Evolutionary conservation across 2,329 filamentous ascomycete species (phyloP), one percentile per base, ranked within the genome.

Genomic region (Paecilomyces fulvus): DNA sequence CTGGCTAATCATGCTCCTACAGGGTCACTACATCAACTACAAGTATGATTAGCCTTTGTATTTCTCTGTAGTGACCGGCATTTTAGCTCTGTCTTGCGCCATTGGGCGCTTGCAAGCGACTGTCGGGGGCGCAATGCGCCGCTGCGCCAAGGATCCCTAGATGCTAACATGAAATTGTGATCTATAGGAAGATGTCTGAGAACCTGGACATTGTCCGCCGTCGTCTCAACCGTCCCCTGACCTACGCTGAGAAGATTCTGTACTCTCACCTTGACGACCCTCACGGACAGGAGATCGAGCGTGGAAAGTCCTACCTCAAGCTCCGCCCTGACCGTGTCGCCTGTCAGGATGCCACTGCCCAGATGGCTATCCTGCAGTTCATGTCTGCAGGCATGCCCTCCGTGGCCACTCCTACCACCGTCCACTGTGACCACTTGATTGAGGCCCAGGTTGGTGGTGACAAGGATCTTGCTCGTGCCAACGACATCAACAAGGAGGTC

Each of bases 311-410:
- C 59, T 97, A 99, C 79, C 85, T 99, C 65, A 96, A 92, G 82
- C 86, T 99, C 66, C 89, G 94, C 64, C 94, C 94, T 57, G 94
- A 99, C 74, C 90, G 94, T 77, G 94, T 99, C 70, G 94, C 94
- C 76, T 97, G 94, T 83, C 94, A 99, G 82, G 94, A 99, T 84
- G 94, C 94, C 73, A 97, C 94, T 59, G 94, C 94, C 62, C 94
- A 99, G 83, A 99, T 99, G 94, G 94, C 94, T 63, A 96, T 99
- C 66, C 83, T 99, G 58, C 94, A 99, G 81, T 99, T 99, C 84
- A 99, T 99, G 92, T 96, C 90, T 56, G 92, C 94, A 59, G 92
- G 92, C 75, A 92, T 99, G 90, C 89, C 90, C 64, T 87, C 88
- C 23, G 94, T 97, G 60, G 92, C 92, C 61, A 97, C 95, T 69